Base-by-base conservation (phyloP, 2,329 filamentous ascomycete genomes). In the Penicillium brasilianum region DNA sequence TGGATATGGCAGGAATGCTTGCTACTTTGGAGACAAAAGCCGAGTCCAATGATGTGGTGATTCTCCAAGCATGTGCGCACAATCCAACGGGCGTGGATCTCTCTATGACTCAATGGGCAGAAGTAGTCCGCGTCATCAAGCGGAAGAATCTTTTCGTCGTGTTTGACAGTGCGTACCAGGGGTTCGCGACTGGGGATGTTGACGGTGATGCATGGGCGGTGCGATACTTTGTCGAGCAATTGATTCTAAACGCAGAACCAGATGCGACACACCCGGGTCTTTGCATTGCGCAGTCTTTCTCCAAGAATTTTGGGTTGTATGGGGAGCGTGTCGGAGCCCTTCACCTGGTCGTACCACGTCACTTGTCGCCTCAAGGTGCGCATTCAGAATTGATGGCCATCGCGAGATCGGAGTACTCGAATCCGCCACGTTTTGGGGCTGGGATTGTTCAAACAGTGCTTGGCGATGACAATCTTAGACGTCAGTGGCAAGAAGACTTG, bases 101-200 rank as follows among this genome's bases (percentile, higher is more conserved):
- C 6, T 93, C 91, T 16, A 81, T 87, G 65, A 89, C 91, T 51
- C 92, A 97, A 80, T 97, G 93, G 93, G 90, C 88, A 77, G 85
- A 92, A 79, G 84, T 97, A 57, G 91, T 92, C 50, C 79, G 84
- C 43, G 76, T 97, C 41, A 88, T 97, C 75, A 86, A 86, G 72
- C 78, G 86, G 72, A 94, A 91, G 82, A 87, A 87, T 66, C 90
- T 96, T 77, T 96, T 98, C 80, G 93, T 93, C 69, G 97, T 98
- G 85, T 97, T 98, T 80, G 94, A 98, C 83, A 91, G 88, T 61
- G 94, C 94, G 58, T 98, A 98, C 83, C 94, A 98, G 80, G 95
- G 94, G 41, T 98, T 98, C 74, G 94, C 94, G 1, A 95, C 94
- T 3, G 94, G 95, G 53, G 88, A 94, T 74, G 85, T 96, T 32